Conservation (phyloP, 306 rosid species). For the Corylus avellana region DNA sequence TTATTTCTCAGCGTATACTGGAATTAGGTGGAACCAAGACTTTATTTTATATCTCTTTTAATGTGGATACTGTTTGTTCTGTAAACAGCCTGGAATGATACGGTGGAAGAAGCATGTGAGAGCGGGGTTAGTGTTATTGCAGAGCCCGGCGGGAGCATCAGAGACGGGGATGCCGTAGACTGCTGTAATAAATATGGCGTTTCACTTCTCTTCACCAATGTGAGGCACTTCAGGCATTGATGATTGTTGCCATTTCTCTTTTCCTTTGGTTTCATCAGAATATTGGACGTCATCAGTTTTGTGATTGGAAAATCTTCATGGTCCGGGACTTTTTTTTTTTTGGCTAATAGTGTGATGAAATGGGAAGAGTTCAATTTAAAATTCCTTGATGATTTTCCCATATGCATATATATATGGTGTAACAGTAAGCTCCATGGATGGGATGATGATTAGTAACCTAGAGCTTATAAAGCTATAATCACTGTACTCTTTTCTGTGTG, state of each 20-base stretch:
- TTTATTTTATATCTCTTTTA: background rate
- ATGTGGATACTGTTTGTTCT: slow-evolving; percentile 16
- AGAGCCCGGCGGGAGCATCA: slow-evolving; percentile 88
- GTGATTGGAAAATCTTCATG: background rate
- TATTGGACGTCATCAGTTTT: background rate
- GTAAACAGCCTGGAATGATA: slow-evolving; percentile 91
- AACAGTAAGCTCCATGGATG: too few relatives aligned
- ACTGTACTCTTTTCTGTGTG: too few relatives aligned
- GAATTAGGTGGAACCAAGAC: background rate
- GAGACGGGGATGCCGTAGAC: slow-evolving; percentile 83
- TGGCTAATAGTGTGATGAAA: too few relatives aligned
- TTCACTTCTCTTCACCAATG: slow-evolving; percentile 74
- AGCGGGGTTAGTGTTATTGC: slow-evolving; percentile 70
- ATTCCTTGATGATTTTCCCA: too few relatives aligned
- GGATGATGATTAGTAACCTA: too few relatives aligned
- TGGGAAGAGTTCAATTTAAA: too few relatives aligned
- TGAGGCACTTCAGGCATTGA: slow-evolving; percentile 91
- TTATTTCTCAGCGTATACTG: background rate
- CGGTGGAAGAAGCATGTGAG: slow-evolving; percentile 93
- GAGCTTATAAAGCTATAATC: too few relatives aligned
- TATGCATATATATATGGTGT: too few relatives aligned
- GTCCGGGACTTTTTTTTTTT: background rate
- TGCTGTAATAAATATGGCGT: slow-evolving; percentile 90
- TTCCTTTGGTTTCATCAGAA: background rate
- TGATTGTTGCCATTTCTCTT: background rate